Evolutionary conservation across 1,139 yeast species (phyloP).

Genomic region (Suhomyces kunorum): DNA sequence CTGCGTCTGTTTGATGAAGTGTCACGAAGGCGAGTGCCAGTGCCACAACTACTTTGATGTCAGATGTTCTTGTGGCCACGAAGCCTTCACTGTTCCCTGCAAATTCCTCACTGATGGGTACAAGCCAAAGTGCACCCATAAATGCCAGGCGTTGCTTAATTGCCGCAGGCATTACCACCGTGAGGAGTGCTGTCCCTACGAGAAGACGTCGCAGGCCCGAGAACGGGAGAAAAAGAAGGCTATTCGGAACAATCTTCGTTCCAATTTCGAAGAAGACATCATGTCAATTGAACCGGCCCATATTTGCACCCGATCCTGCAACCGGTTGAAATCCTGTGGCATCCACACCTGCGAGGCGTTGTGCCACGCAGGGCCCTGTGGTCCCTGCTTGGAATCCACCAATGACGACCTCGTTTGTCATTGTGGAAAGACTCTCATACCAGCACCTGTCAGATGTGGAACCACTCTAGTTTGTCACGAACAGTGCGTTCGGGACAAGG

Average conservation of each 20-base stretch:
- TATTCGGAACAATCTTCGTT: slow-evolving; percentile 42
- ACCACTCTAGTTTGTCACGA: slow-evolving; percentile 68
- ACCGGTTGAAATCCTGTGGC: slow-evolving; percentile 68
- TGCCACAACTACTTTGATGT: slow-evolving; percentile 53
- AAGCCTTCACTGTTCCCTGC: slow-evolving; percentile 63
- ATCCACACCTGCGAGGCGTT: slow-evolving; percentile 69
- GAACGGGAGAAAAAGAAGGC: slow-evolving; percentile 59
- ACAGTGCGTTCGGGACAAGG: slow-evolving; percentile 61
- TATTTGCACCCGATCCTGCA: slow-evolving; percentile 73
- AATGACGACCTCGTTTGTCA: slow-evolving; percentile 80
- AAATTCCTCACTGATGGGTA: slow-evolving; percentile 51
- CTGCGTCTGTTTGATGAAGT: slow-evolving; percentile 61
- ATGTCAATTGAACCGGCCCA: slow-evolving; percentile 74
- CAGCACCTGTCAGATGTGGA: slow-evolving; percentile 92
- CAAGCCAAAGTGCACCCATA: slow-evolving; percentile 65
- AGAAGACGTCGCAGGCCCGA: slow-evolving; percentile 61
- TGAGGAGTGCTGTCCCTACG: slow-evolving; percentile 68
- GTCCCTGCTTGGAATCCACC: slow-evolving; percentile 80
- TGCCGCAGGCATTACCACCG: slow-evolving; percentile 83
- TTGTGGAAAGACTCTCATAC: slow-evolving; percentile 78
- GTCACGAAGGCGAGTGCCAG: slow-evolving; percentile 79
- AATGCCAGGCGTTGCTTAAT: slow-evolving; percentile 73
- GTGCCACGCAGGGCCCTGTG: slow-evolving; percentile 85
- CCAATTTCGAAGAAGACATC: slow-evolving; percentile 45
- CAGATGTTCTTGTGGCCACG: slow-evolving; percentile 55